Percentiles rank a stretch among this genome's conserved stretches.
Conservation (phyloP, 2,329 filamentous ascomycete species). For the Mollisiaceae sp. region DNA sequence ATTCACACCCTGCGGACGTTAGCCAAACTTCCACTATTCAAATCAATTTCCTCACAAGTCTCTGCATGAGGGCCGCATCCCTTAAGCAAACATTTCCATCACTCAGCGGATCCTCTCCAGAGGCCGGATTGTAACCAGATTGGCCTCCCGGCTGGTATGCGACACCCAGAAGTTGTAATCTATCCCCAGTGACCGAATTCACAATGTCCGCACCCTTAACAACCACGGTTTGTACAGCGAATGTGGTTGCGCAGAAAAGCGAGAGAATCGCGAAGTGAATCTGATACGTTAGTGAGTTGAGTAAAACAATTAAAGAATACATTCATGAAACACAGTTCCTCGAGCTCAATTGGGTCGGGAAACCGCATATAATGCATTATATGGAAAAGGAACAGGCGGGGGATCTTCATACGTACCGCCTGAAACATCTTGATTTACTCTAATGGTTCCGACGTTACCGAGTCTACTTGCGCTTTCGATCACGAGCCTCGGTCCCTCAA, state of each 20-base stretch:
- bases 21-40: constrained; percentile 13
- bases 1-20: constrained; percentile 56
- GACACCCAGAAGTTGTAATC: constrained; percentile 69
- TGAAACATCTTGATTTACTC: not conserved
- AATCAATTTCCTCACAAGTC: constrained; percentile 47
- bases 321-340: not conserved
- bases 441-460: not conserved
- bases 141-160: constrained; percentile 73
- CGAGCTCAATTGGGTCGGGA: not conserved
- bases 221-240: constrained; percentile 62
- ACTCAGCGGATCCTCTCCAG: constrained; percentile 64
- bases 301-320: not conserved
- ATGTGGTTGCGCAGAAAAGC: constrained; percentile 43
- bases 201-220: constrained; percentile 64
- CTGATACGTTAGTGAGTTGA: constrained; percentile 15
- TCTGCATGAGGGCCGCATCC: constrained; percentile 70
- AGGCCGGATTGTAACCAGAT: constrained; percentile 61
- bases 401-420: constrained; percentile 7
- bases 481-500: constrained; percentile 1
- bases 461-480: not conserved
- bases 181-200: constrained; percentile 61
- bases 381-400: not conserved
- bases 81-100: constrained; percentile 62
- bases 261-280: constrained; percentile 34
- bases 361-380: not conserved